These are phyloP conservation scores for Syncephalastrum contaminatum DNA, from an alignment of 371 early-diverging fungal species.

Conservation along the genomic window DNA sequence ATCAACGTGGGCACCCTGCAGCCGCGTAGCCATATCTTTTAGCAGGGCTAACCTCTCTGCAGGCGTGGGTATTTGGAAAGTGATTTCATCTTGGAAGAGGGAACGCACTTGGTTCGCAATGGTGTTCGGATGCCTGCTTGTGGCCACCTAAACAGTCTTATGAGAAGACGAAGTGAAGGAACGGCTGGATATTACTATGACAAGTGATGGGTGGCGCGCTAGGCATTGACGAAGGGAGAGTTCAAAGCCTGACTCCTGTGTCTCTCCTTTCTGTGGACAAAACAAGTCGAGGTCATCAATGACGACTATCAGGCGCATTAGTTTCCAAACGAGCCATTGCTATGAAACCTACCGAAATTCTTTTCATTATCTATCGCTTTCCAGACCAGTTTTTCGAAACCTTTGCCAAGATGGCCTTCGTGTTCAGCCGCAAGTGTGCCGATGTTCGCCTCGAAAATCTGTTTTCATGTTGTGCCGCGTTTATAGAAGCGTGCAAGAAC, in stretches of 20 bases:
- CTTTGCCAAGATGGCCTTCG: slow-evolving; percentile 40
- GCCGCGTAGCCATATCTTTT: slow-evolving; percentile 14
- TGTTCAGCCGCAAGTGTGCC: slow-evolving; percentile 39
- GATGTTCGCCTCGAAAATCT: slow-evolving; percentile 22
- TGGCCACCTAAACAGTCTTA: slow-evolving; percentile 14
- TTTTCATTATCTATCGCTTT: slow-evolving; percentile 12
- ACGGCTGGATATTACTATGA: slow-evolving; percentile 12
- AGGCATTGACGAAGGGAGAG: slow-evolving; percentile 10
- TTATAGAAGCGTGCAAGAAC: neutral
- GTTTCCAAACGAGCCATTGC: neutral
- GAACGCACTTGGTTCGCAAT: slow-evolving; percentile 13
- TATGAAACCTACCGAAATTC: slow-evolving; percentile 15
- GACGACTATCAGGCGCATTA: slow-evolving; percentile 24
- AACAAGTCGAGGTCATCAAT: slow-evolving; percentile 59
- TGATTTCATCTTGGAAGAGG: slow-evolving; percentile 33
- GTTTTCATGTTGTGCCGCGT: neutral
- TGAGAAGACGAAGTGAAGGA: neutral
- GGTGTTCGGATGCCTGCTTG: slow-evolving; percentile 11
- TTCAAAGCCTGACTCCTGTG: slow-evolving; percentile 33
- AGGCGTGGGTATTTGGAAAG: slow-evolving; percentile 58
- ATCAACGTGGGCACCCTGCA: slow-evolving; percentile 6
- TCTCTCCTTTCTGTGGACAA: slow-evolving; percentile 43
- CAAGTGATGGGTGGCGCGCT: slow-evolving; percentile 5
- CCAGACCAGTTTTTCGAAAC: slow-evolving; percentile 30
- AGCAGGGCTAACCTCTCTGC: slow-evolving; percentile 47